phyloP scores from a whole-genome alignment of 306 rosid species.

The Biancaea sappan region DNA sequence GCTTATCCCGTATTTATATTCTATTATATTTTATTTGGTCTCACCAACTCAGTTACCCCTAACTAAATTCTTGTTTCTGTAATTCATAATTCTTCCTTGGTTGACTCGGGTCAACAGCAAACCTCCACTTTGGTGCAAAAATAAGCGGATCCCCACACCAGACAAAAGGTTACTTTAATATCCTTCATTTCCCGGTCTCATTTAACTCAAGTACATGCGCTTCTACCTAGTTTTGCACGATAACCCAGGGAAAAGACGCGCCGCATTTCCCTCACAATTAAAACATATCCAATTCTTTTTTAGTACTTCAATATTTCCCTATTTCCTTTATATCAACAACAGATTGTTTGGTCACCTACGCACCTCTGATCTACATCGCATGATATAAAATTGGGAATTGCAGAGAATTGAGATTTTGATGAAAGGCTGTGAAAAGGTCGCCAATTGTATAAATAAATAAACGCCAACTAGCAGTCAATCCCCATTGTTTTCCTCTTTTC shows the following conservation, averaged over 20 bases:
- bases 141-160: too few species aligned
- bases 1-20: too few species aligned
- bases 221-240: too few species aligned
- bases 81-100: neutral
- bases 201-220: too few species aligned
- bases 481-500: neutral
- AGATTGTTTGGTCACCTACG: neutral
- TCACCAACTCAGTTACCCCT: too few species aligned
- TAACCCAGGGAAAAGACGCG: neutral
- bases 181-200: constrained; percentile 3
- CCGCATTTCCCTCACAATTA: neutral
- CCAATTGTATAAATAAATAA: neutral
- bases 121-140: neutral
- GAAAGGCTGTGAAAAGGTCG: neutral
- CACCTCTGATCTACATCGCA: neutral
- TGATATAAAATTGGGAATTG: neutral
- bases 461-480: neutral
- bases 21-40: too few species aligned
- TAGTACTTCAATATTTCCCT: neutral
- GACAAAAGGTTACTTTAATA: too few species aligned
- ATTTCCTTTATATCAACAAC: neutral
- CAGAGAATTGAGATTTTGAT: neutral
- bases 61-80: neutral
- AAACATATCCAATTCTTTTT: neutral
- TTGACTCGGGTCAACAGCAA: neutral